Evolutionary conservation across 2,329 filamentous ascomycete genomes (phyloP), one percentile per base, ranked within the genome.

Genomic region (Tolypocladium guangdongense): DNA sequence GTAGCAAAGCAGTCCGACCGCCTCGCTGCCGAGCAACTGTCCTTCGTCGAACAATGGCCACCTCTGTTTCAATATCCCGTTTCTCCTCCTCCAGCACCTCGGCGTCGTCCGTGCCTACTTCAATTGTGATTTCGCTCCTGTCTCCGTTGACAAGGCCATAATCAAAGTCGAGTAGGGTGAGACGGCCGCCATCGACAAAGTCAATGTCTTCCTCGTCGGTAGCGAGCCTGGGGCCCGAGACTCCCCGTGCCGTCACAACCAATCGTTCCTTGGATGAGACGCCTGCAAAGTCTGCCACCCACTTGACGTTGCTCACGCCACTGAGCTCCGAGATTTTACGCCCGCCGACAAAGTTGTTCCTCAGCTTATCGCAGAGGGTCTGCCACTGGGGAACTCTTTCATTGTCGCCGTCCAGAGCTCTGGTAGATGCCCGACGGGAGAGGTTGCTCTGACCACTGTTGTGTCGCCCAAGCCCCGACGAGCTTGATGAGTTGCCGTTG

Each of bases 141-240:
- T 69, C 66, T 4, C 84, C 86, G 63, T 87, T 73, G 5, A 63
- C 68, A 1, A 76, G 60, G 1, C 76, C 72, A 59, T 87, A 87
- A 58, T 85, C 80, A 65, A 92, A 92, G 65, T 92, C 88, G 46
- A 91, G 72, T 10, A 92, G 71, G 11, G 81, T 78, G 45, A 93
- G 73, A 56, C 88, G 79, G 16, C 88, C 88, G 7, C 88, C 87
- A 62, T 92, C 88, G n/a, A 88, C 78, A 58, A 88, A 88, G 62
- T 87, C 81, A 51, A 86, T 78, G 48, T 82, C 83, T 59, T 90
- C 87, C 58, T 89, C 84, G 53, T 88, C 85, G 3, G 81, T 77
- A 43, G 80, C 71, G 8, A 74, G 71, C 54, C 80, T 76, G 0
- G 77, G 73, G 1, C 78, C 77, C 30, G 81, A 75, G 20, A 88